Conservation (phyloP, 129 eudicot species). For the Deinandra increscens region DNA sequence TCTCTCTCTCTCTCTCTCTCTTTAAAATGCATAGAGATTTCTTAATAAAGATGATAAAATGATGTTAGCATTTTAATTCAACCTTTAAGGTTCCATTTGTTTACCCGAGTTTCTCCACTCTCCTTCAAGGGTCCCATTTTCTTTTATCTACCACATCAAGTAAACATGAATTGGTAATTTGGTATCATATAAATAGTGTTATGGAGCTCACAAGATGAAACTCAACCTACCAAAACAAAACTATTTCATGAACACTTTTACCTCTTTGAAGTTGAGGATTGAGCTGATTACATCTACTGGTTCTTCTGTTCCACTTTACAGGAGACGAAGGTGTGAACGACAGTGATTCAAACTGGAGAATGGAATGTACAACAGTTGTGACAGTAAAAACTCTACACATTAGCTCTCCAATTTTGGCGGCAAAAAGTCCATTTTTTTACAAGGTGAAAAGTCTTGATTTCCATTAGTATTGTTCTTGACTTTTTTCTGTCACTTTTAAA, state of each 20-base stretch:
- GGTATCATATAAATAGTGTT: not conserved
- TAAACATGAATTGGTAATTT: not conserved
- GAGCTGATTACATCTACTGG: constrained; percentile 2
- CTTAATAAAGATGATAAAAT: constrained; percentile 9
- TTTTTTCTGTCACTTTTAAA: not conserved
- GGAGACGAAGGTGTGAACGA: constrained; percentile 78
- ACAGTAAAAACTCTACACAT: constrained; percentile 76
- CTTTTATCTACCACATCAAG: constrained; percentile 3
- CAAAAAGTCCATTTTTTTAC: constrained; percentile 91
- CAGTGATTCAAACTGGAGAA: constrained; percentile 65
- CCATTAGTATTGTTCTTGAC: not conserved
- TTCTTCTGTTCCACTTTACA: constrained; percentile 23
- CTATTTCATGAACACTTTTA: not conserved
- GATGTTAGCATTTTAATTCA: not conserved
- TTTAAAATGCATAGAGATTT: not conserved
- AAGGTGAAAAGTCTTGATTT: constrained; percentile 46
- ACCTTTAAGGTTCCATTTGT: not conserved
- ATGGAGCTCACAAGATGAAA: constrained; percentile 11
- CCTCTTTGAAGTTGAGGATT: not conserved
- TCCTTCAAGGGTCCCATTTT: constrained; percentile 1
- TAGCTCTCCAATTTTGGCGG: constrained; percentile 90
- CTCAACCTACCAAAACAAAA: constrained; percentile 10
- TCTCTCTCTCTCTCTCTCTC: not conserved
- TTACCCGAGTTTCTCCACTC: not conserved
- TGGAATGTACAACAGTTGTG: constrained; percentile 60